Base-by-base conservation (phyloP, 805 yeast genomes). In the Spathaspora gorwiae region DNA sequence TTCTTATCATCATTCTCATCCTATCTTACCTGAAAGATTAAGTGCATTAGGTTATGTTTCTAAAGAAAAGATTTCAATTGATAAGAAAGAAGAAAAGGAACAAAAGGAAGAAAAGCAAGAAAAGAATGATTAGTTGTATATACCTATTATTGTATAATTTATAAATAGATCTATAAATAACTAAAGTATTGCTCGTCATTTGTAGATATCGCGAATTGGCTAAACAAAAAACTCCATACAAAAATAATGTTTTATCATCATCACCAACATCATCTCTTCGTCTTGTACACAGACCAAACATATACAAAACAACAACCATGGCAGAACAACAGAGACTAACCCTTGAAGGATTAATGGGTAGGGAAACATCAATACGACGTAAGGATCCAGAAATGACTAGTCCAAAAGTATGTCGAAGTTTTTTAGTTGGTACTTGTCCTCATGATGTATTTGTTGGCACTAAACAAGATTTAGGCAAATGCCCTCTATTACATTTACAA, bases 1-100 rank as follows among this genome's bases (percentile, higher is more conserved):
- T 15, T 83, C 94, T 37, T 92, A 88, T 66, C 89, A 84, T 60
- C 84, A 87, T 66, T 84, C 92, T 41, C 99, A 94, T 58, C 99
- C 99, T 41, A 87, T 88, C 46, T 68, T 92, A 56, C 81, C 92
- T 13, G 98, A 94, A 72, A 83, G 99, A 72, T 75, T 94, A 55
- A 62, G 70, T 39, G 95, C 96, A 7, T 74, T 94, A 49, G 84
- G 81, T 26, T 71, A 71, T 51, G 61, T 68, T 29, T 66, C 75
- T 7, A 64, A 62, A 40, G 68, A 67, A 47, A 70, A 72, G 54
- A 52, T 66, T 35, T 66, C 59, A 6, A 59, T 61, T 39, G 46
- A 42, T 34, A 42, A 39, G 35, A 30, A 39, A 12, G 41, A 36
- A 36, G 26, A 39, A 14, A 30, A 39, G 14, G 41, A 13, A 30